Base-by-base conservation (phyloP, 2,329 filamentous ascomycete genomes). In the Didymella glomerata region DNA sequence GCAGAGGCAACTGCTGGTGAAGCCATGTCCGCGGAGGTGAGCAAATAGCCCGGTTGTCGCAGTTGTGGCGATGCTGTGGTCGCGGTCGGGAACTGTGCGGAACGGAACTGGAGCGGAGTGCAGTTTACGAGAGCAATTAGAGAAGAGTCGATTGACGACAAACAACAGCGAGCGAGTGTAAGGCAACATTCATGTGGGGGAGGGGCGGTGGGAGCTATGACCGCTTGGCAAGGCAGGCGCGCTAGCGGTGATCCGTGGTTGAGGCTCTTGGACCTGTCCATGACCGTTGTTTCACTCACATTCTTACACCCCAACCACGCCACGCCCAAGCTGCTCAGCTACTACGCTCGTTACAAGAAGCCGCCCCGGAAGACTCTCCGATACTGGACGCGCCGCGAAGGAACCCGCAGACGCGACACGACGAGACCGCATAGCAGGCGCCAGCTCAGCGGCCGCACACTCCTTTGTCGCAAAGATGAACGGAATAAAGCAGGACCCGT, bases 1-100 rank as follows among this genome's bases (percentile, higher is more conserved):
- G 82, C 80, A 48, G 79, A 76, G 24, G 75, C 73, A 56, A 86
- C 78, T 63, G 82, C 77, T 60, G 81, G 70, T 22, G 83, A 84
- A 32, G 82, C 81, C 82, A 85, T 85, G 51, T 55, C 67, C 49
- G 54, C 61, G 48, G 57, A 10, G 32, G 18, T 55, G 60, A 53
- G 46, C 54, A 60, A 38, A 28, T 47, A 54, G 48, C 50, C 51
- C 56, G 46, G 36, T 25, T 25, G 42, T 45, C 11, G 42, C 40
- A 4, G 18, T 20, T 54, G 28, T 54, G 25, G 54, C 45, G 42
- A 56, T 36, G 50, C 20, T 41, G 38, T 14, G 38, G 27, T 34
- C 9, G 32, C 1, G 36, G 22, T 18, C 3, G 24, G 13, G 10
- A 3, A n/a, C 10, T 22, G 27, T 20, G 18, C 18, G n/a, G 36